Conservation (phyloP, 1,139 yeast genomes). For the Yamadazyma pseudoaaseri region DNA sequence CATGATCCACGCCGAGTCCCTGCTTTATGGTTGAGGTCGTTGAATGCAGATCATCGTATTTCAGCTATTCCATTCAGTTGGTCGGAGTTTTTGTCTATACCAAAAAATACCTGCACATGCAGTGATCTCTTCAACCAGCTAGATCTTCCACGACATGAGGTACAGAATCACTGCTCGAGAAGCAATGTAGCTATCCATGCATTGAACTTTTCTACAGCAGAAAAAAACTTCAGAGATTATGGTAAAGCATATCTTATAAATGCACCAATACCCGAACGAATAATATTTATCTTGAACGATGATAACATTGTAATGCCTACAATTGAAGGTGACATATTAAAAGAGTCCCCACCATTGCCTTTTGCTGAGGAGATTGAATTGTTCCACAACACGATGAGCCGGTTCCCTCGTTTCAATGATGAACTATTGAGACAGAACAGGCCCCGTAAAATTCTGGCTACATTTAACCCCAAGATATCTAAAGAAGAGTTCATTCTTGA, state of each 20-base stretch:
- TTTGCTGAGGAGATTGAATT: no score
- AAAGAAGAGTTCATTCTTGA: conserved; percentile 6
- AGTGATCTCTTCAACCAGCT: background rate
- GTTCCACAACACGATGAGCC: no score
- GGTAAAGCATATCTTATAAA: conserved; percentile 3
- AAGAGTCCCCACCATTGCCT: no score
- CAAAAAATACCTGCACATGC: background rate
- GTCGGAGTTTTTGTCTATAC: background rate
- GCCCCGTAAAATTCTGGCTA: no score
- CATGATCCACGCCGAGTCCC: conserved; percentile 2
- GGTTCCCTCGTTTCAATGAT: no score
- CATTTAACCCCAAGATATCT: no score
- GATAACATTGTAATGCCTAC: conserved; percentile 5
- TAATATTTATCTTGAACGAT: conserved; percentile 2
- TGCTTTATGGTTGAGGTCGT: background rate
- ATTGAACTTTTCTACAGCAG: conserved; percentile 5
- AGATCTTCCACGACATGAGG: no score
- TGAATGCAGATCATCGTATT: no score
- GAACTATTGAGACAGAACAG: no score
- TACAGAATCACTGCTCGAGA: no score
- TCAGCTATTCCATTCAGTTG: background rate
- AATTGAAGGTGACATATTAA: background rate
- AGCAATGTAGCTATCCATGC: conserved; percentile 1
- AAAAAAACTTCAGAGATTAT: background rate
- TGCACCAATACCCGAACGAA: conserved; percentile 4